Evolutionary conservation across 1,284 basidiomycete genomes (phyloP).

Genomic region (Fomitiporia mediterranea): DNA sequence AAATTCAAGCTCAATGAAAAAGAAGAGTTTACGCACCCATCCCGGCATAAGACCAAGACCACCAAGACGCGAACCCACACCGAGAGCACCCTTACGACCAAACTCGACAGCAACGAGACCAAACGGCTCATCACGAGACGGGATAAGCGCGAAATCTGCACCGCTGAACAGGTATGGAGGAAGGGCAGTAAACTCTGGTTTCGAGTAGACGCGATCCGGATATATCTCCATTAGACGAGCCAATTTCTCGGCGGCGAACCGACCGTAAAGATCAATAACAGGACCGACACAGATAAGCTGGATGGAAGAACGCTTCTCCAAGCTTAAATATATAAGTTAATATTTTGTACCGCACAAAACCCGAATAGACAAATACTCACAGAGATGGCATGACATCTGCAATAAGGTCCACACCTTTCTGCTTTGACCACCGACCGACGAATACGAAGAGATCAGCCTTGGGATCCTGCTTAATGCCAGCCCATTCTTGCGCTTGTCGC

Average conservation of each 20-base stretch:
- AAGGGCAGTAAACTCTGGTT: slow-evolving; percentile 91
- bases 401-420: slow-evolving; percentile 93
- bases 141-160: slow-evolving; percentile 91
- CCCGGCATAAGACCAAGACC: slow-evolving; percentile 95
- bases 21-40: slow-evolving; percentile 64
- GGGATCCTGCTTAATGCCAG: slow-evolving; percentile 85
- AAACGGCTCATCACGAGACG: slow-evolving; percentile 92
- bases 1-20: neutral
- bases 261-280: slow-evolving; percentile 90
- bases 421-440: slow-evolving; percentile 95
- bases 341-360: neutral
- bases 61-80: slow-evolving; percentile 88
- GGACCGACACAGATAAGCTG: slow-evolving; percentile 88
- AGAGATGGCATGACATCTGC: slow-evolving; percentile 89
- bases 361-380: slow-evolving; percentile 39
- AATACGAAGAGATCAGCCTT: slow-evolving; percentile 89
- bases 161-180: slow-evolving; percentile 91
- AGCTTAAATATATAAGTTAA: slow-evolving; percentile 35
- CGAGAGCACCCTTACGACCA: slow-evolving; percentile 90
- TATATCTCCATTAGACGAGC: slow-evolving; percentile 91
- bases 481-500: slow-evolving; percentile 91
- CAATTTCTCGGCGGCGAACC: slow-evolving; percentile 90
- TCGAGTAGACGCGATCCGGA: slow-evolving; percentile 88
- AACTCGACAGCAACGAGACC: slow-evolving; percentile 94
- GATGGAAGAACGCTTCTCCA: slow-evolving; percentile 82